Evolutionary conservation across 495 filamentous ascomycete species (phyloP).

Genomic region (Aspergillus campestris): DNA sequence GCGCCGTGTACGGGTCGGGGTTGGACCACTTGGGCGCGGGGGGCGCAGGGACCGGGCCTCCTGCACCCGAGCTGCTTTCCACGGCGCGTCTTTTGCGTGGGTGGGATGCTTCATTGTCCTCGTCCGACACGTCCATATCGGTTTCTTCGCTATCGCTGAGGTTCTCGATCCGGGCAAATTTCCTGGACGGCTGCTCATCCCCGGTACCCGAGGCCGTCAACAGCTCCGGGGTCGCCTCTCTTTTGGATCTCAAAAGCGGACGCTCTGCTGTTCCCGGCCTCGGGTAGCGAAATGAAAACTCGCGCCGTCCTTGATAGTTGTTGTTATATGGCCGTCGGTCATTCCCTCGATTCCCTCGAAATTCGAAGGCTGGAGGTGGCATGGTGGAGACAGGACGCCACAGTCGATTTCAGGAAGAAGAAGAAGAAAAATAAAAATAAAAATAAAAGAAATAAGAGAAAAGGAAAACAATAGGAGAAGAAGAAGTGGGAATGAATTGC

Average conservation of each 20-base stretch:
- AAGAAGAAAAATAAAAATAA: neutral
- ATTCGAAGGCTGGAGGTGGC: constrained; percentile 28
- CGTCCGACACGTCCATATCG: constrained; percentile 53
- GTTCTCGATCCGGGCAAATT: constrained; percentile 45
- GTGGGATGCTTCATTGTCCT: constrained; percentile 36
- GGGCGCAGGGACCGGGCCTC: constrained; percentile 16
- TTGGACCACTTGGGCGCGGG: constrained; percentile 77
- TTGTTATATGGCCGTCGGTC: constrained; percentile 17
- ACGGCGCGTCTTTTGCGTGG: constrained; percentile 43
- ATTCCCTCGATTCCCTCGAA: constrained; percentile 24
- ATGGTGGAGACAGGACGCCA: neutral
- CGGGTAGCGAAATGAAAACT: constrained; percentile 40
- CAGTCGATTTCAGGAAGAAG: neutral
- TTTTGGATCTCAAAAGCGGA: constrained; percentile 31
- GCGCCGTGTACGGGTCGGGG: constrained; percentile 78
- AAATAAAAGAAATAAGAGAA: neutral
- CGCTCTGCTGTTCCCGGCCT: constrained; percentile 35
- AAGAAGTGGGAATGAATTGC: too few species aligned
- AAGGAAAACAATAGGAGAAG: too few species aligned
- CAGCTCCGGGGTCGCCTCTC: constrained; percentile 31
- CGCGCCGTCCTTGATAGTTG: constrained; percentile 17
- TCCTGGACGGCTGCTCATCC: constrained; percentile 22
- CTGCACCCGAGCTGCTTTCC: constrained; percentile 35
- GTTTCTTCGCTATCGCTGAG: constrained; percentile 67
- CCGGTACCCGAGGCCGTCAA: constrained; percentile 18